A percentile compares a stretch with the other conserved stretches of the same genome.
Conservation (phyloP, 768 basidiomycete species). For the Galerina marginata region DNA sequence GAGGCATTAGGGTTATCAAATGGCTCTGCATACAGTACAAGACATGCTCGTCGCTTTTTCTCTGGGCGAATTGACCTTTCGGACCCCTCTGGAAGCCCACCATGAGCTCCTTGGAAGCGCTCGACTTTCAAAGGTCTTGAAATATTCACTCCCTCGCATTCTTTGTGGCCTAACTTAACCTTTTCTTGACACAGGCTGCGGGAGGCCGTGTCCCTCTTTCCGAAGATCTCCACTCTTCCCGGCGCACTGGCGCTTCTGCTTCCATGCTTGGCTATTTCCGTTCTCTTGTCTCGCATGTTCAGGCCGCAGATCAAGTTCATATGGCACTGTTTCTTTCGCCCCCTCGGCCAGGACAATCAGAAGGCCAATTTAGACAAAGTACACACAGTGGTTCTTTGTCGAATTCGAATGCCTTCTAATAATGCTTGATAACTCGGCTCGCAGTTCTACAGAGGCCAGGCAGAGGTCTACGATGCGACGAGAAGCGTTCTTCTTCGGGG, state of each 20-base stretch:
- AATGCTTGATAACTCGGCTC: background rate
- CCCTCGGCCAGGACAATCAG: conserved; percentile 2
- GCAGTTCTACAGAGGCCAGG: conserved; percentile 72
- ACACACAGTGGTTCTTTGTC: background rate
- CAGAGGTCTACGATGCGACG: conserved; percentile 75
- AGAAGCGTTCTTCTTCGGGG: conserved; percentile 66
- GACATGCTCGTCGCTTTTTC: background rate
- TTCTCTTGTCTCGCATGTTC: conserved; percentile 2
- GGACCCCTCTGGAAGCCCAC: background rate
- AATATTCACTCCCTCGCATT: background rate
- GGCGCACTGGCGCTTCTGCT: background rate
- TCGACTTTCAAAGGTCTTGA: background rate
- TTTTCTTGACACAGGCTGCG: background rate
- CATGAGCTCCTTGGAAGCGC: background rate
- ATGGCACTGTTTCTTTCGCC: conserved; percentile 6
- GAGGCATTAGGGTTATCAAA: background rate
- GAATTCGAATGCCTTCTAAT: background rate
- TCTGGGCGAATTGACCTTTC: background rate
- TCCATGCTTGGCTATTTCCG: background rate
- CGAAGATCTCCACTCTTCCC: background rate
- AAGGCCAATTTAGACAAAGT: conserved; percentile 8
- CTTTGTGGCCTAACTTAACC: background rate
- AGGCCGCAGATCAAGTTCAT: conserved; percentile 1
- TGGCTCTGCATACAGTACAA: background rate
- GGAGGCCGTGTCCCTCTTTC: background rate